Base-by-base conservation (phyloP, 352 stramenopile species). In the Phytophthora europaea region DNA sequence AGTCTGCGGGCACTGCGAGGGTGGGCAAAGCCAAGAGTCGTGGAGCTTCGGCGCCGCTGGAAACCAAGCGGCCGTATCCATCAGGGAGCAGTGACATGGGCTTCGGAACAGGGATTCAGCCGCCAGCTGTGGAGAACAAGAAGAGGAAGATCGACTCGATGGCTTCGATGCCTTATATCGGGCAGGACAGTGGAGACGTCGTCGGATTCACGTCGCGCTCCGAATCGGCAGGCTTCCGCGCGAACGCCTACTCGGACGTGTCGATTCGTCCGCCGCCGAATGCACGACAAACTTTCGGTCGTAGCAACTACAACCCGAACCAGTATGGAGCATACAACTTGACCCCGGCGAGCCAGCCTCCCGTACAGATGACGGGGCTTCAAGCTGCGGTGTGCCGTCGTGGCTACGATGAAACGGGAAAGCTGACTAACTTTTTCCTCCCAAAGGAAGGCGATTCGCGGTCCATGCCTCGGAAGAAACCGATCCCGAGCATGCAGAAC, bases 361-460 rank as follows among this genome's bases (percentile, higher is more conserved):
- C 82, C 0, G 73, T 93, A 55, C 77, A 87, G 61, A 66, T 80
- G 20, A 72, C 65, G 4, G 66, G 62, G 31, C 43, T 70, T 22
- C 63, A 75, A 15, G 75, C 62, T 20, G 75, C 72, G 0, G 72
- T 92, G 8, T 91, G 82, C 20, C 85, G 87, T 48, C 78, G 85
- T 58, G 87, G 85, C 6, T 93, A 93, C 61, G 87, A 93, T 47
- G 85, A 93, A 72, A 93, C 87, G 0, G 87, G 87, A 36, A 93
- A 93, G 69, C 70, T 94, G 34, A 93, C 87, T 18, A 93, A 87
- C 61, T 93, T 89, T 70, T 92, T 92, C 61, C 63, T 91, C 28
- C 82, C 85, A 23, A 89, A 90, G 40, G 78, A 92, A 26, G 59
- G 36, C 38, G 72, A 76, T 16, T 65, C 65, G 22, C 70, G 54